phyloP scores from a whole-genome alignment of 768 basidiomycete genomes.

The Russula griseocarnosa region DNA sequence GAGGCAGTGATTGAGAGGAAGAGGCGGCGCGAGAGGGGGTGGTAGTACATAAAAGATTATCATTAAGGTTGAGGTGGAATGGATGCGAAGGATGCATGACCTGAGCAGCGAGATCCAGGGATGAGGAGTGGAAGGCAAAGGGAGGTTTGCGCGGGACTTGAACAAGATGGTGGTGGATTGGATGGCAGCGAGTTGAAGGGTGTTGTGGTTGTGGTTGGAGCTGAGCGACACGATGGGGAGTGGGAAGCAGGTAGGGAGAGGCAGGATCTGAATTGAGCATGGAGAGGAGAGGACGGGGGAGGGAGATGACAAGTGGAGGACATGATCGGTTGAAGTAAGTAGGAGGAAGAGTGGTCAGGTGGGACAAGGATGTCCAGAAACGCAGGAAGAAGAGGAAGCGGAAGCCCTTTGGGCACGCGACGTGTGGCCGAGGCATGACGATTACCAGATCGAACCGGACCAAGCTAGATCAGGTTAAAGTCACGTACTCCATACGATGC shows the following conservation, averaged over 20 bases:
- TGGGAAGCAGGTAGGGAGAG: not conserved
- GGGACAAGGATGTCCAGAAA: conserved; percentile 21
- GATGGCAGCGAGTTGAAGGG: not conserved
- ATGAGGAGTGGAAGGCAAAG: not conserved
- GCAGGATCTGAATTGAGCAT: not conserved
- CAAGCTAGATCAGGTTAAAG: conserved; percentile 25
- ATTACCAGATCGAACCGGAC: conserved; percentile 11
- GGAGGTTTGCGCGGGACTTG: not conserved
- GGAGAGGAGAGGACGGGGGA: not conserved
- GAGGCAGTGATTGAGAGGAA: not conserved
- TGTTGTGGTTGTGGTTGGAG: not conserved
- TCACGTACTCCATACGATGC: conserved; percentile 23
- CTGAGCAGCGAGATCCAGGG: conserved; percentile 6
- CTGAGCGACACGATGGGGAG: not conserved
- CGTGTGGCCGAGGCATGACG: not conserved
- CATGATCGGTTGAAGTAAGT: conserved; percentile 21
- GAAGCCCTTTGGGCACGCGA: conserved; percentile 10
- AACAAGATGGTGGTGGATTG: conserved; percentile 3
- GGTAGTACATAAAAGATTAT: conserved; percentile 1
- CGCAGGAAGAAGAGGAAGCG: conserved; percentile 11
- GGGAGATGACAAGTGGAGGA: not conserved
- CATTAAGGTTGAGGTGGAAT: conserved; percentile 4
- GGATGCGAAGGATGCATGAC: conserved; percentile 1
- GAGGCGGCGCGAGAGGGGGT: not conserved
- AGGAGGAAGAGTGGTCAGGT: conserved; percentile 18